A percentile compares a stretch with the other conserved stretches of the same genome.
Evolutionary conservation across 371 early-diverging fungal species (phyloP).

Genomic region (Quaeritorhiza haematococci): DNA sequence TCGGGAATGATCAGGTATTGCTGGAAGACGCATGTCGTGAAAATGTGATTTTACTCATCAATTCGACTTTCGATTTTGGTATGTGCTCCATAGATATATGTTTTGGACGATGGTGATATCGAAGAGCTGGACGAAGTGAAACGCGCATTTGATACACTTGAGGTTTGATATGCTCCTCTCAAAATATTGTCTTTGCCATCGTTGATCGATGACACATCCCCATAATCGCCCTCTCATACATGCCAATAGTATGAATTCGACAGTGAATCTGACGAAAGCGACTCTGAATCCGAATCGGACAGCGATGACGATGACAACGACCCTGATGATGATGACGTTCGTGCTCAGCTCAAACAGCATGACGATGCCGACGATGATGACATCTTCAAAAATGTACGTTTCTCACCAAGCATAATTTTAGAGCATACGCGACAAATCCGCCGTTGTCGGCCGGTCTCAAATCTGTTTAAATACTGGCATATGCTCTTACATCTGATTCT

Average conservation of each 20-base stretch:
- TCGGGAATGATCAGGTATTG: conserved; percentile 13
- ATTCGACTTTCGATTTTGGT: not conserved
- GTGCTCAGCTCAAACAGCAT: not conserved
- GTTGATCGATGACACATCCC: not conserved
- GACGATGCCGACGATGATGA: conserved; percentile 5
- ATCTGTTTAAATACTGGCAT: too few species aligned
- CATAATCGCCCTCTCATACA: not conserved
- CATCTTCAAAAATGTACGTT: too few species aligned
- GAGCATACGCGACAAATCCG: too few species aligned
- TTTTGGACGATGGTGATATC: conserved; percentile 75
- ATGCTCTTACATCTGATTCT: too few species aligned
- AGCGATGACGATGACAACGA: conserved; percentile 17
- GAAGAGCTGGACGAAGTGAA: conserved; percentile 56
- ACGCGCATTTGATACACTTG: conserved; percentile 61
- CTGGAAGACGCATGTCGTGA: too few species aligned
- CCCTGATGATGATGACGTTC: conserved; percentile 18
- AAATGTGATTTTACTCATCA: conserved; percentile 7
- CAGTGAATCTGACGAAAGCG: conserved; percentile 4
- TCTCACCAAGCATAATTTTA: too few species aligned
- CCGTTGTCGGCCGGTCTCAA: too few species aligned
- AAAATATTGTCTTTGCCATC: not conserved
- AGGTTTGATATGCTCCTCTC: conserved; percentile 50
- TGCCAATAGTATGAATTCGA: not conserved
- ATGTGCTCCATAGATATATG: conserved; percentile 46
- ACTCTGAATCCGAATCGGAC: conserved; percentile 21